Conservation (phyloP, 139 green algal species). For the Mesostigma viride region DNA sequence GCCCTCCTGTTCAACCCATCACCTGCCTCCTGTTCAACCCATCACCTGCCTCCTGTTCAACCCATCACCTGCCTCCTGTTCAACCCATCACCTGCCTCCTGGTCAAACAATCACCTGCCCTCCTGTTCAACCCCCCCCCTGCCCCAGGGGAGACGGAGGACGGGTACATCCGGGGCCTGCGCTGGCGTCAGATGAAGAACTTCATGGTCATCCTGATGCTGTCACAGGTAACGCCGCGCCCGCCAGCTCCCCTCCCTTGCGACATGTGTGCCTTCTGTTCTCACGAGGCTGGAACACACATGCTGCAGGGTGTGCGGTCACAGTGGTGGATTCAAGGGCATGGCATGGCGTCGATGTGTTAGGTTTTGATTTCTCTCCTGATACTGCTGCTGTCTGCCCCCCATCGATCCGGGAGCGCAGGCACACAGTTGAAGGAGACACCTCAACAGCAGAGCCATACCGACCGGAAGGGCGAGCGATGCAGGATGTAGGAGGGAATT, state of each 20-base stretch:
- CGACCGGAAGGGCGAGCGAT: too few relatives aligned
- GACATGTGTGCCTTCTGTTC: neutral
- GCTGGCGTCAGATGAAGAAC: conserved; percentile 81
- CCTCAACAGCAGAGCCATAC: too few relatives aligned
- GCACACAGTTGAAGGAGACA: neutral
- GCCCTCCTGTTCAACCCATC: too few relatives aligned
- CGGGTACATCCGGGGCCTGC: conserved; percentile 39
- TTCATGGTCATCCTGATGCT: conserved; percentile 73
- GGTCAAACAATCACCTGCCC: too few relatives aligned
- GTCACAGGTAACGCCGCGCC: conserved; percentile 34
- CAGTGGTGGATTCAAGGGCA: neutral
- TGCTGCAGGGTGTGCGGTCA: neutral
- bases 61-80: too few relatives aligned
- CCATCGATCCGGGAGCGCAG: neutral
- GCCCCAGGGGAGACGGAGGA: conserved; percentile 50
- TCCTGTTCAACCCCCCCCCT: too few relatives aligned
- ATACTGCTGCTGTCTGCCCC: neutral
- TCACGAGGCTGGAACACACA: neutral
- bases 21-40: too few relatives aligned
- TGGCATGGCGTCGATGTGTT: neutral
- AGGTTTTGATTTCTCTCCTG: neutral
- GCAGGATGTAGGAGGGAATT: too few relatives aligned
- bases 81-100: too few relatives aligned
- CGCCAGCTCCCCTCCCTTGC: neutral
- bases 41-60: too few relatives aligned